Conservation (phyloP, 768 basidiomycete species). For the Tylopilus cervinicoccineus region DNA sequence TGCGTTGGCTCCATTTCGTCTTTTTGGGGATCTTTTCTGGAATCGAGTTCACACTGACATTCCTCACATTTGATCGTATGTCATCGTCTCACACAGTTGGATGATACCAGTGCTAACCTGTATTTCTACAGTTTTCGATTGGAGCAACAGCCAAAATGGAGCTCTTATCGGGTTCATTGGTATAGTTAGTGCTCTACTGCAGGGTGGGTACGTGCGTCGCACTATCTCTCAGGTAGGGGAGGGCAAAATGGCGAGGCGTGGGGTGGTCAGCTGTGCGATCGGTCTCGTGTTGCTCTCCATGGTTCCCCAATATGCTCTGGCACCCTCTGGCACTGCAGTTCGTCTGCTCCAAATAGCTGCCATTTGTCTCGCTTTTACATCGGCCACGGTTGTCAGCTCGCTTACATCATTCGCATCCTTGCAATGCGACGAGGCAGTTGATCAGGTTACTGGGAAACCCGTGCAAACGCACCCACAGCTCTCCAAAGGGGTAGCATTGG, state of each 20-base stretch:
- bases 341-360: slow-evolving; percentile 66
- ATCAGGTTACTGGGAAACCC: slow-evolving; percentile 54
- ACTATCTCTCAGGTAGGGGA: slow-evolving; percentile 73
- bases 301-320: slow-evolving; percentile 54
- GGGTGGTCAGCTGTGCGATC: slow-evolving; percentile 67
- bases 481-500: slow-evolving; percentile 80
- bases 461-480: slow-evolving; percentile 58
- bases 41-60: slow-evolving; percentile 94
- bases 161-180: slow-evolving; percentile 84
- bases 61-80: slow-evolving; percentile 87
- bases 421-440: slow-evolving; percentile 77
- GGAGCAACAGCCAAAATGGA: slow-evolving; percentile 88
- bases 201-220: slow-evolving; percentile 93
- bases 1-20: slow-evolving; percentile 72
- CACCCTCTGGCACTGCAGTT: slow-evolving; percentile 41
- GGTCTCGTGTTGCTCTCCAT: slow-evolving; percentile 69
- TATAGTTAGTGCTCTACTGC: slow-evolving; percentile 82
- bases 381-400: slow-evolving; percentile 92
- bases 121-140: slow-evolving; percentile 67
- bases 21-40: slow-evolving; percentile 93
- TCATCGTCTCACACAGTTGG: slow-evolving; percentile 17
- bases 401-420: slow-evolving; percentile 88
- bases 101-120: neutral
- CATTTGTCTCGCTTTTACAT: slow-evolving; percentile 86
- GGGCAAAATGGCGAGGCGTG: slow-evolving; percentile 77